These are phyloP conservation scores for Neopestalotiopsis sp. DNA, from an alignment of 2,329 filamentous ascomycete species.

Conservation along the genomic window DNA sequence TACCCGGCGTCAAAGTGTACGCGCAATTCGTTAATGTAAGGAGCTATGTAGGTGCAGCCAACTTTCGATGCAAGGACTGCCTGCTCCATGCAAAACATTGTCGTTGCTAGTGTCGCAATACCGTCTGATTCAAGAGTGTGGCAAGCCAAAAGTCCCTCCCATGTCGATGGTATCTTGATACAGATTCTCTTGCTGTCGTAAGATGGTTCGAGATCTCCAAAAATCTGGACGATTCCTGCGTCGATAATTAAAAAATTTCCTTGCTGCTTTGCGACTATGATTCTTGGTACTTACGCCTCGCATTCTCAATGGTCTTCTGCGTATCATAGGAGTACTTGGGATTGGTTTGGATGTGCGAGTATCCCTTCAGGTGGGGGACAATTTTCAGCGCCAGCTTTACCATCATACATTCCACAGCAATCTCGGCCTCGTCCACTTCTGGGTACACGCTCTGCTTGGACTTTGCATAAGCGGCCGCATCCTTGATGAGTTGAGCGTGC, in stretches of 20 bases:
- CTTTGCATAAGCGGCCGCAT: constrained; percentile 41
- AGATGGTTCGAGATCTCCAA: constrained; percentile 46
- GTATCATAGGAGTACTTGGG: constrained; percentile 59
- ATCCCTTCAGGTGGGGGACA: constrained; percentile 53
- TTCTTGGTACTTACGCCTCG: constrained; percentile 46
- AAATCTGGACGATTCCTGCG: constrained; percentile 56
- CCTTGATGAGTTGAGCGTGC: constrained; percentile 43
- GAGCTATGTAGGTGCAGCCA: constrained; percentile 66
- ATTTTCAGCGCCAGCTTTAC: constrained; percentile 60
- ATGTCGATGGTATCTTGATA: constrained; percentile 69
- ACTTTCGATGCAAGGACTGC: constrained; percentile 62
- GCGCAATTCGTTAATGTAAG: constrained; percentile 69
- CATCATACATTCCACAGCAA: constrained; percentile 64
- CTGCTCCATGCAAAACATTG: constrained; percentile 56
- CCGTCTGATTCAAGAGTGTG: constrained; percentile 55
- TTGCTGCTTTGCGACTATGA: background rate
- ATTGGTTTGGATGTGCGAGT: constrained; percentile 65
- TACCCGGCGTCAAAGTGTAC: constrained; percentile 63
- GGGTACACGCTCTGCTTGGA: constrained; percentile 38
- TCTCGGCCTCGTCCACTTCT: constrained; percentile 46
- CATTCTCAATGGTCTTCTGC: constrained; percentile 54
- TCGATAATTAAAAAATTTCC: constrained; percentile 6
- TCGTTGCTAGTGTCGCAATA: constrained; percentile 66
- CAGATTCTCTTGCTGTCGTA: constrained; percentile 58
- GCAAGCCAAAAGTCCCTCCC: constrained; percentile 68